Evolutionary conservation across 2,329 filamentous ascomycete genomes (phyloP), one percentile per base, ranked within the genome.

Genomic region (Cercospora beticola): DNA sequence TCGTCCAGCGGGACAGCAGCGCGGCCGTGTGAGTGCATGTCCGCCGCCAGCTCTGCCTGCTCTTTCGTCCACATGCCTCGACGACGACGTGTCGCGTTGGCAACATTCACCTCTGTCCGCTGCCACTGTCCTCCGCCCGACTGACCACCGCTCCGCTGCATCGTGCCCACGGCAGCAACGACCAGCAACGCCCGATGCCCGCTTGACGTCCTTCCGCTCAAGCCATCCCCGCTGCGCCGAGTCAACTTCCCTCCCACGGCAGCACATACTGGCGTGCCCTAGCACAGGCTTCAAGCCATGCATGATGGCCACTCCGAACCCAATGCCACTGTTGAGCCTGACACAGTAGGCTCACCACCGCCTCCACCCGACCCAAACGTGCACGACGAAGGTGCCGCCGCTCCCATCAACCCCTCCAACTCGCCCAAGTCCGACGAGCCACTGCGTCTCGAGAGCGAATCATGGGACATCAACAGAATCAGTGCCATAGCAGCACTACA

Each of bases 401-500:
- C 65, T 12, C 67, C 69, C 5, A 46, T 74, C 64, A 49, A 68
- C 21, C 62, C 70, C 26, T 58, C 70, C 12, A 54, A 43, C 30
- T 64, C 60, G 8, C 61, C 64, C 52, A 72, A 70, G 58, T 75
- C 74, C 30, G 76, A 80, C 67, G 66, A 73, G 36, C 73, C 77
- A 2, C 68, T 78, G 46, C 64, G 70, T 40, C 73, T 79, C 40
- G 67, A 74, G 30, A 74, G 71, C 67, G 80, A 81, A 60, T 77
- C 81, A 49, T 85, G 91, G 79, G 90, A 93, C 78, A 86, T 97
- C 70, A 92, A 91, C 81, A 87, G 87, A 62, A 85, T 97, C 68
- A 83, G 88, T 0, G 88, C 93, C 3, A 84, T 90, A 62, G 89
- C 89, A 2, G 94, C 94, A 5, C 86, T 98, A 76, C 91, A 90